A percentile compares a stretch with the other conserved stretches of the same genome.
These are phyloP conservation scores for Byssothecium circinans DNA, from an alignment of 2,329 filamentous ascomycete genomes.

Conservation along the genomic window DNA sequence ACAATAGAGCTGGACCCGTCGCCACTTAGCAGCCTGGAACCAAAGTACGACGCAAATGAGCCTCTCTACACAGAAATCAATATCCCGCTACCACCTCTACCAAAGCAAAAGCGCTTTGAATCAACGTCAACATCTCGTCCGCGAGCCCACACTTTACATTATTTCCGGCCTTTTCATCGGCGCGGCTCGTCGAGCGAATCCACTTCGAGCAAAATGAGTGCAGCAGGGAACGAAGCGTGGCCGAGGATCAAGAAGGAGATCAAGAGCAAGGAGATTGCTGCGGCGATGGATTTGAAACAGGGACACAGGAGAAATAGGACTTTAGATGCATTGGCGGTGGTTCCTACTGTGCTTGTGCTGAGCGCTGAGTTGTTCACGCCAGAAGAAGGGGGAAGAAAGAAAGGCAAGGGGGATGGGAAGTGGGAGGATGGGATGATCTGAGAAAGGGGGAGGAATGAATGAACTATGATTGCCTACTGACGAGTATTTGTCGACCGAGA, in stretches of 20 bases:
- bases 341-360: constrained; percentile 39
- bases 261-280: constrained; percentile 23
- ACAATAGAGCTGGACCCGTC: constrained; percentile 4
- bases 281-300: constrained; percentile 29
- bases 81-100: constrained; percentile 32
- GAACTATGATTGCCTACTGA: too few relatives aligned
- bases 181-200: constrained; percentile 21
- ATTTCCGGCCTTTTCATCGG: constrained; percentile 26
- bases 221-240: constrained; percentile 16
- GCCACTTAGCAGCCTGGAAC: neutral
- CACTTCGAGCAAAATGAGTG: neutral
- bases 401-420: constrained; percentile 14
- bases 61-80: constrained; percentile 40
- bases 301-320: constrained; percentile 26
- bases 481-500: too few relatives aligned
- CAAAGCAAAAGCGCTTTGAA: constrained; percentile 10
- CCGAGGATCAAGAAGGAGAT: constrained; percentile 27
- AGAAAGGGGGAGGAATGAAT: neutral
- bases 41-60: constrained; percentile 16
- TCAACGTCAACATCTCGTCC: constrained; percentile 10
- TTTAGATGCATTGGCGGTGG: constrained; percentile 39
- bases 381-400: constrained; percentile 10
- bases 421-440: constrained; percentile 30
- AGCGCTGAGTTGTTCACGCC: constrained; percentile 42
- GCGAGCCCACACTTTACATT: constrained; percentile 26